Evolutionary conservation across 768 basidiomycete genomes (phyloP).

Genomic region (Kwoniella botswanensis): DNA sequence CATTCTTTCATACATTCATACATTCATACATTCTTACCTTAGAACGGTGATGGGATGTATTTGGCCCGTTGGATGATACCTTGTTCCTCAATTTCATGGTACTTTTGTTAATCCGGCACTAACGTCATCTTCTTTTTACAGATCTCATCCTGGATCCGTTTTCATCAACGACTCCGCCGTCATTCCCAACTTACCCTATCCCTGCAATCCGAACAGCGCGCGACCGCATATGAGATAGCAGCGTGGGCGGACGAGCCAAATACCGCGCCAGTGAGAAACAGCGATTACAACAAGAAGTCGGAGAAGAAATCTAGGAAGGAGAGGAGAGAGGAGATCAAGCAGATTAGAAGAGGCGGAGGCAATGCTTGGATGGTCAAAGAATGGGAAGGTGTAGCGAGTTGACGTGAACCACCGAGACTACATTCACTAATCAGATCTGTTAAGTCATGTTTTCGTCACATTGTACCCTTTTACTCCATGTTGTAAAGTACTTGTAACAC

Average conservation of each 20-base stretch:
- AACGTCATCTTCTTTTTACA: conserved; percentile 2
- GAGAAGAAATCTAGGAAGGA: conserved; percentile 32
- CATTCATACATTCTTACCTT: too few relatives aligned
- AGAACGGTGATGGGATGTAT: too few relatives aligned
- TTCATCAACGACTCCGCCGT: conserved; percentile 36
- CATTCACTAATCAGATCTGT: too few relatives aligned
- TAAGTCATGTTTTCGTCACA: too few relatives aligned
- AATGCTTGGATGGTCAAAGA: conserved; percentile 50
- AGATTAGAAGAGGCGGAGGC: conserved; percentile 42
- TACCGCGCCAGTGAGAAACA: conserved; percentile 21
- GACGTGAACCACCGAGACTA: not conserved
- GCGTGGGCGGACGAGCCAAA: conserved; percentile 50
- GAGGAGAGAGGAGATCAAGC: conserved; percentile 33
- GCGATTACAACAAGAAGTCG: conserved; percentile 18
- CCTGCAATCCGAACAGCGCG: conserved; percentile 39
- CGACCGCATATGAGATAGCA: conserved; percentile 48
- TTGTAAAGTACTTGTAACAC: not conserved
- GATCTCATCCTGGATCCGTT: conserved; percentile 48
- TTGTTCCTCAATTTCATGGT: not conserved
- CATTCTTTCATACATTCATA: not conserved
- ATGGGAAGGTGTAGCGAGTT: conserved; percentile 48
- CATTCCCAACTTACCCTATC: conserved; percentile 32
- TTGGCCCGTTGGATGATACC: too few relatives aligned
- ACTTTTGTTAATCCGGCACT: not conserved
- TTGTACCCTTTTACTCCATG: not conserved